These are phyloP conservation scores for Tuber microsphaerosporum DNA, from an alignment of 495 filamentous ascomycete species.

Conservation along the genomic window DNA sequence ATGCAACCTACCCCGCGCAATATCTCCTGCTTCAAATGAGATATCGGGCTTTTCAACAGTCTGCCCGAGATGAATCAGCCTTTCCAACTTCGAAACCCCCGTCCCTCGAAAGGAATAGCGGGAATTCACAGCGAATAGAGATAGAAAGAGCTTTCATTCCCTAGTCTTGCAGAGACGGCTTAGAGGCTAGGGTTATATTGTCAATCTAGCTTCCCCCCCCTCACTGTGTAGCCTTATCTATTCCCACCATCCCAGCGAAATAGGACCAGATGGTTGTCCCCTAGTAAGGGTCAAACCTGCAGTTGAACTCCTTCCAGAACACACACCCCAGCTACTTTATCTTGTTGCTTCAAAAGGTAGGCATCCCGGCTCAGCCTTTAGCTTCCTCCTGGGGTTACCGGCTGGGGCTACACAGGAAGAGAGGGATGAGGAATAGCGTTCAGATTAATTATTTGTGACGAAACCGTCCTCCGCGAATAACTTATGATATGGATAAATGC, in stretches of 20 bases:
- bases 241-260: background rate
- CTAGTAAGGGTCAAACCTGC: background rate
- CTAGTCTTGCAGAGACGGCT: background rate
- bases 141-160: background rate
- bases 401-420: background rate
- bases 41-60: background rate
- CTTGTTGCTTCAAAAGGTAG: background rate
- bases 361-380: background rate
- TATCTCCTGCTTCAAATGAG: background rate
- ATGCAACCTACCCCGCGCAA: background rate
- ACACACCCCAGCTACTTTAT: background rate
- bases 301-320: background rate
- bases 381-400: background rate
- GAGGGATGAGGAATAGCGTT: background rate
- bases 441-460: background rate
- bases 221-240: background rate
- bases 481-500: background rate
- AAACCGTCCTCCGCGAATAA: background rate
- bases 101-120: background rate
- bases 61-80: background rate
- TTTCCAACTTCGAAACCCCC: background rate
- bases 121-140: background rate
- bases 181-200: background rate
- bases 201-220: background rate
- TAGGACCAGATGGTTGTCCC: background rate